A percentile compares a stretch with the other conserved stretches of the same genome.
phyloP scores from a whole-genome alignment of 2,329 filamentous ascomycete genomes.

The Colletotrichum liaoningense region DNA sequence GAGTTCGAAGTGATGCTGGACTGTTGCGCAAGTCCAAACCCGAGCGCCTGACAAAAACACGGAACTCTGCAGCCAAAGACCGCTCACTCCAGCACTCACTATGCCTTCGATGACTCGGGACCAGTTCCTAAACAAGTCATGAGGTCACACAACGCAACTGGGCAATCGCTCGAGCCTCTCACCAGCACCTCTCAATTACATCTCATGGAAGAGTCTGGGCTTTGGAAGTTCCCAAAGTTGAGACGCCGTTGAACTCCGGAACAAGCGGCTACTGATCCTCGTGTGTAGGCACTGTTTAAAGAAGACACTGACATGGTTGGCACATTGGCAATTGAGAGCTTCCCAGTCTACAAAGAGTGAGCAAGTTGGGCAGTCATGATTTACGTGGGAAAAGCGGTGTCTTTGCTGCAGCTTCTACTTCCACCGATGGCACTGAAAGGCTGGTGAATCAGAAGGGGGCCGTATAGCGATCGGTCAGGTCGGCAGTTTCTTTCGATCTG shows the following conservation, averaged over 20 bases:
- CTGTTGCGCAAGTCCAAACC: conserved; percentile 3
- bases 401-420: not conserved
- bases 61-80: conserved; percentile 17
- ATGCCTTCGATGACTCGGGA: not conserved
- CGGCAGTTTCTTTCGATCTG: not conserved
- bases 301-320: not conserved
- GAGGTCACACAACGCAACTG: not conserved
- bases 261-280: not conserved
- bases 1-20: not conserved
- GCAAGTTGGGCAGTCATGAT: not conserved
- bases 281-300: not conserved
- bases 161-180: not conserved
- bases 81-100: conserved; percentile 14
- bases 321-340: not conserved
- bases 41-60: conserved; percentile 26
- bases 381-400: not conserved
- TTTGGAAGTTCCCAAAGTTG: not conserved
- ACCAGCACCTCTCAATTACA: not conserved
- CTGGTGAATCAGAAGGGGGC: not conserved
- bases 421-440: not conserved
- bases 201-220: not conserved
- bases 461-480: not conserved
- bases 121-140: not conserved
- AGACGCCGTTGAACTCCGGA: not conserved
- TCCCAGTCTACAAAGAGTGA: not conserved